Evolutionary conservation across 1,139 yeast species (phyloP), one percentile per base, ranked within the genome.

Genomic region (Kodamaea suecica): DNA sequence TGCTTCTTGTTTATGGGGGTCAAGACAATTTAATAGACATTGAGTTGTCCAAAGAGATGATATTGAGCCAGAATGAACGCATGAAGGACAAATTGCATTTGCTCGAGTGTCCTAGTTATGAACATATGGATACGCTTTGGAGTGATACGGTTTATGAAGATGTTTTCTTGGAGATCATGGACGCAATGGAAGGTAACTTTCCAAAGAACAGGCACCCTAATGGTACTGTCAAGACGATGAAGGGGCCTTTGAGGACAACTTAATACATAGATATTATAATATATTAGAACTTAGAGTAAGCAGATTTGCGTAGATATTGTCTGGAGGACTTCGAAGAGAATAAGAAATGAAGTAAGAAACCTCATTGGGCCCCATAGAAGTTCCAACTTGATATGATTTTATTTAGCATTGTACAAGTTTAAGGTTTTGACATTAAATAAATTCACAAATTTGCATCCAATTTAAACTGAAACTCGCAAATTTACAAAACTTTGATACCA

Each of bases 1-100:
- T 68, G 61, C 36, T 66, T 9, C 48, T 69, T 33, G 59, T 66
- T 21, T 69, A 63, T 42, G 63, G 74, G 41, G 57, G 71, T 66
- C 33, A 61, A 50, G 63, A 63, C 53, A 46, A 71, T 45, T 45
- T 67, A 46, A 59, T 78, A 47, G 69, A 67, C 36, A 70, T 58
- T 8, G 61, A 62, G 7, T 51, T 45, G 36, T 73, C 63, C 8
- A 44, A 46, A 20, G 49, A 50, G 25, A 37, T 59, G 17, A 51
- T 61, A 11, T 45, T 56, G n/a, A 53, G 54, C 30, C 49, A 52
- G 26, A 61, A 60, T 32, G 49, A 42, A 4, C 44, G 40, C 35
- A 59, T 62, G 66, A 30, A 28, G 27, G 16, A 33, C 4, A 57
- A 50, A 14, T 54, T 59, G 14, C 33, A 48, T 17, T 39, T 52